Evolutionary conservation across 345 rosid genomes (phyloP), one percentile per base, ranked within the genome.

Genomic region (Gossypium stocksii): DNA sequence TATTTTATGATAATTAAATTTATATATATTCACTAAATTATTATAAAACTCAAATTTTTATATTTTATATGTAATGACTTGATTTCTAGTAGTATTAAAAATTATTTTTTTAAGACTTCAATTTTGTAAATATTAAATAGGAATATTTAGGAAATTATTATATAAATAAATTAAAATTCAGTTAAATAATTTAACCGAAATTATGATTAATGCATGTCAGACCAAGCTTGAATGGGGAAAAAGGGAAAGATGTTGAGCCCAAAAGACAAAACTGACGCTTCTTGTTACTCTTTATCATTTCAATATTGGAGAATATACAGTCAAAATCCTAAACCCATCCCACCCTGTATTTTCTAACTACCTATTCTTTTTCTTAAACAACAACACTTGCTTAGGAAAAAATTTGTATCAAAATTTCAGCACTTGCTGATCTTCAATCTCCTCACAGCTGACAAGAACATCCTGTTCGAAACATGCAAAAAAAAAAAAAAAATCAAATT

Each of bases 391-490:
- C 4, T 6, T 34, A 20, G 5, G 16, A 8, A 12, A 41, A 4
- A 14, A 13, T 3, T 68, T 25, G 58, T 52, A 69, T 69, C 56
- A 61, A 73, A 46, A 43, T 27, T 34, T 75, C 66, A 76, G 59
- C 61, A 73, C 23, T 78, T 92, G 19, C 90, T 88, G 76, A 94
- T 92, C 97, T 91, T 94, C 87, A 94, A 80, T 83, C 97, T 88
- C 89, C 82, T 87, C 71, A 92, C 97, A 41, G 84, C 75, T n/a
- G 95, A 91, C 80, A 94, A 83, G 80, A 92, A 94, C 95, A 94
- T 87, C 89, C 97, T 94, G 66, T 76, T 71, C 38, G 13, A 13
- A 12, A 59, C 2, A 19, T 17, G 12, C 4, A 62, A 1, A 22
- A 34, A 34, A 34, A 25, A 25, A 54, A 34, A 56, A 2, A n/a